A percentile compares a stretch with the other conserved stretches of the same genome.
Conservation (phyloP, 139 green algal species). For the Chlamydomonas urium region DNA sequence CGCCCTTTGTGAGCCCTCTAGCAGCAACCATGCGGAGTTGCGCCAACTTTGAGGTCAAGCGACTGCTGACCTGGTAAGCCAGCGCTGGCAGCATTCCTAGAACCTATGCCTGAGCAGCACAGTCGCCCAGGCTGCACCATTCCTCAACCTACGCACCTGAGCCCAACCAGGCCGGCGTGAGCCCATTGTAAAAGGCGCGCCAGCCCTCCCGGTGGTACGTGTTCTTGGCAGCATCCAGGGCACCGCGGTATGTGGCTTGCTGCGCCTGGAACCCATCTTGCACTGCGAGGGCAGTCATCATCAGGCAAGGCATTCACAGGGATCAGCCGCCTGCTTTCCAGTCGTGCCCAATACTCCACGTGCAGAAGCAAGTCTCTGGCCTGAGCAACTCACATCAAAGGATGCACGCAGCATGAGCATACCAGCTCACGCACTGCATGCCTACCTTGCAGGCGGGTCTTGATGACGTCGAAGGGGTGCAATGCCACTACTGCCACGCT, state of each 20-base stretch:
- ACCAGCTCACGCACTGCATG: not conserved
- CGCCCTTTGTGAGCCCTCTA: no score
- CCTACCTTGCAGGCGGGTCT: conserved; percentile 78
- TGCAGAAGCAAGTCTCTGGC: not conserved
- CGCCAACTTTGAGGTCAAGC: no score
- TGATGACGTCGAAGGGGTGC: conserved; percentile 88
- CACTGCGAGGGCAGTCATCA: conserved; percentile 43
- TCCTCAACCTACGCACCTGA: conserved; percentile 54
- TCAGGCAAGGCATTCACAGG: not conserved
- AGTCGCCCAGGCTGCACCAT: no score
- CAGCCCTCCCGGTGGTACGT: conserved; percentile 66
- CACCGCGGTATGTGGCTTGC: conserved; percentile 51
- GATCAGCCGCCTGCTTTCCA: not conserved
- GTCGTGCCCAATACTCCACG: not conserved
- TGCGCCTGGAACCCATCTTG: conserved; percentile 55
- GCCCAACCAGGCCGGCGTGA: conserved; percentile 69
- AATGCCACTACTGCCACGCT: conserved; percentile 61
- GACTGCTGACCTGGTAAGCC: no score
- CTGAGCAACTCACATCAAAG: not conserved
- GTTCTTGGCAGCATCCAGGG: conserved; percentile 55
- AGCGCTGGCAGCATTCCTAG: no score
- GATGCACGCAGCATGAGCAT: not conserved
- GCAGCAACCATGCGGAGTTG: no score
- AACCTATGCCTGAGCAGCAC: no score
- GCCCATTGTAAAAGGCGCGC: conserved; percentile 70